Conservation (phyloP, 495 filamentous ascomycete genomes). For the Diplogelasinospora grovesii region DNA sequence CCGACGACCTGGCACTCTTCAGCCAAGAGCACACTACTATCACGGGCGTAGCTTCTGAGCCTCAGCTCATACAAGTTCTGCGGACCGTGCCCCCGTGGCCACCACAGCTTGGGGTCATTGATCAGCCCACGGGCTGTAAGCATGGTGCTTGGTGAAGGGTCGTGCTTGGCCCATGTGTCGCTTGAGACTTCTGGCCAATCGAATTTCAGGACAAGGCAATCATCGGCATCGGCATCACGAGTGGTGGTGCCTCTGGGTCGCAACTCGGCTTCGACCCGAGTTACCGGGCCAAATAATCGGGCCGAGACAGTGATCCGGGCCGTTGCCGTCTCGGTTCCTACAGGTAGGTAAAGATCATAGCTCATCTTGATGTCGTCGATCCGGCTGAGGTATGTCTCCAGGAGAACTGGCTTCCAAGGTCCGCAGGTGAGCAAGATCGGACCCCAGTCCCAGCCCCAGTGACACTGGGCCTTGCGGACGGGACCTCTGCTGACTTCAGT, state of each 20-base stretch:
- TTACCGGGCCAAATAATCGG: constrained; percentile 8
- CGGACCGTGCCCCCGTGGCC: constrained; percentile 52
- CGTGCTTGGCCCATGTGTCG: background rate
- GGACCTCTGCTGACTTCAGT: constrained; percentile 37
- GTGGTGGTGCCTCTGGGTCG: too few relatives aligned
- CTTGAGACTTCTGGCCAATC: background rate
- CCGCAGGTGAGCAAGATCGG: constrained; percentile 65
- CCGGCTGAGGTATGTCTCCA: constrained; percentile 55
- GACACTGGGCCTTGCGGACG: constrained; percentile 42
- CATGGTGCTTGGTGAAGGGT: background rate
- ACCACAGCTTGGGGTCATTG: constrained; percentile 31
- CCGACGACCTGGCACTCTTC: constrained; percentile 50
- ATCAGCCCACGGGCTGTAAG: constrained; percentile 35
- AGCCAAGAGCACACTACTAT: constrained; percentile 24
- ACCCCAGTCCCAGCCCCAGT: constrained; percentile 75
- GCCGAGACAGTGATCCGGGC: constrained; percentile 39
- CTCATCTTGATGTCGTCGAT: constrained; percentile 50
- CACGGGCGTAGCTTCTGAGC: constrained; percentile 33
- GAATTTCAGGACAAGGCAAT: too few relatives aligned
- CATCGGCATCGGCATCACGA: too few relatives aligned
- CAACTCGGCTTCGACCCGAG: constrained; percentile 5
- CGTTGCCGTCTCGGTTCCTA: background rate
- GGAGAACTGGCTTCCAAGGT: constrained; percentile 61
- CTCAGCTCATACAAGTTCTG: constrained; percentile 56
- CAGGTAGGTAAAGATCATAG: constrained; percentile 31